Evolutionary conservation across 1,284 basidiomycete species (phyloP).

Genomic region (Ganoderma meredithae): DNA sequence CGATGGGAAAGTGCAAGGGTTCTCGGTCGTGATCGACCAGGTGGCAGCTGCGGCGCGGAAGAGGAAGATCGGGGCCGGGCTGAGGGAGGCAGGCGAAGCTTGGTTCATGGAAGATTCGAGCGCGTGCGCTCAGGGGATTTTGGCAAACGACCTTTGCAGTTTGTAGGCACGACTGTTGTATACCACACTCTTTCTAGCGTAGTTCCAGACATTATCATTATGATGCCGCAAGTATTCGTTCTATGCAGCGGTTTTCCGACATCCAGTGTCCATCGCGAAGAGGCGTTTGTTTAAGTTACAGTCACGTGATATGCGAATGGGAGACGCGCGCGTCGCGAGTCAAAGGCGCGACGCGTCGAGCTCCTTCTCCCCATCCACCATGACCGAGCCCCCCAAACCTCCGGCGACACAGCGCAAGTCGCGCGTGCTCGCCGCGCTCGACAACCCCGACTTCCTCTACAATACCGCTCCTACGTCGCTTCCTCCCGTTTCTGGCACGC

Average conservation of each 20-base stretch:
- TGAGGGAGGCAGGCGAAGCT: conserved; percentile 37
- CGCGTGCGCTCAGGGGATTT: not conserved
- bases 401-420: conserved; percentile 27
- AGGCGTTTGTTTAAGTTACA: not conserved
- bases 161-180: not conserved
- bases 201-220: not conserved
- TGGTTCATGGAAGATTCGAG: conserved; percentile 35
- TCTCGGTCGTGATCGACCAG: conserved; percentile 30
- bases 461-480: not conserved
- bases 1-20: conserved; percentile 26
- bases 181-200: not conserved
- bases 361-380: conserved; percentile 13
- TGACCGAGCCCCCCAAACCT: conserved; percentile 22
- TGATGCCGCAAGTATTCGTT: not conserved
- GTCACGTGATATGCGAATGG: not conserved
- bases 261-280: not conserved
- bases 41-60: conserved; percentile 28
- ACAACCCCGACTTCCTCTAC: conserved; percentile 31
- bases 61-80: conserved; percentile 21
- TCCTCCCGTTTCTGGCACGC: not conserved
- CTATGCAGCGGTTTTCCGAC: not conserved
- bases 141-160: not conserved
- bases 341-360: conserved; percentile 9
- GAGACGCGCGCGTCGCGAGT: not conserved
- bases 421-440: conserved; percentile 35